phyloP scores from a whole-genome alignment of 768 basidiomycete genomes.

The Rhodotorula taiwanensis region DNA sequence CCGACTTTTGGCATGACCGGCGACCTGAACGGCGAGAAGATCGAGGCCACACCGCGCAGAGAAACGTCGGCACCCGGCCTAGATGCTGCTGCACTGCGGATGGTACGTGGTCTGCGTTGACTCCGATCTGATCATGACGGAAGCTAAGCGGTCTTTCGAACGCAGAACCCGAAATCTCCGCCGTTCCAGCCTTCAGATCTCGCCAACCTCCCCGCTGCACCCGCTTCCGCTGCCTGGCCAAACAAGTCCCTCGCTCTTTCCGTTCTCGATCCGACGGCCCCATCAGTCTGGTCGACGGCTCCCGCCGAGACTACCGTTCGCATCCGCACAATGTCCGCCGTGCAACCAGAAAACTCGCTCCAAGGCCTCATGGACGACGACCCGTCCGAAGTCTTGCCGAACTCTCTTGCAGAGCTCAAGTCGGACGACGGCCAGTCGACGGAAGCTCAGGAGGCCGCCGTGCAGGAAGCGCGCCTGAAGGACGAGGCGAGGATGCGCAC shows the following conservation, averaged over 20 bases:
- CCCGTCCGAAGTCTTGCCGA: conserved; percentile 62
- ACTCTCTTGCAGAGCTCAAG: conserved; percentile 75
- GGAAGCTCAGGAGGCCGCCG: conserved; percentile 11
- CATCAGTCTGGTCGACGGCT: conserved; percentile 32
- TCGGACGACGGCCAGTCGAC: conserved; percentile 64
- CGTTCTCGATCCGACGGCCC: conserved; percentile 28
- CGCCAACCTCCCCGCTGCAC: conserved; percentile 70
- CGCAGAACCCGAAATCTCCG: conserved; percentile 15
- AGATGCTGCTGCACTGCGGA: background rate
- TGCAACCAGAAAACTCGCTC: conserved; percentile 67
- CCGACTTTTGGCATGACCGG: conserved; percentile 50
- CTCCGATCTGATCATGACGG: no score
- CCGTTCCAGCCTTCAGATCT: conserved; percentile 65
- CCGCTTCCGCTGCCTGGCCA: conserved; percentile 50
- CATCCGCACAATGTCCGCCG: conserved; percentile 41
- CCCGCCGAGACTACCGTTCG: conserved; percentile 19
- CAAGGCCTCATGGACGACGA: conserved; percentile 65
- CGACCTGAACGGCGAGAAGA: conserved; percentile 54
- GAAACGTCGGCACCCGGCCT: conserved; percentile 24
- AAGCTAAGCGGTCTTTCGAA: background rate
- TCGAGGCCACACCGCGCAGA: conserved; percentile 29
- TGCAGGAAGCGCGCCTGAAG: background rate
- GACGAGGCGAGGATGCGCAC: conserved; percentile 34
- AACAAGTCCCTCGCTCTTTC: conserved; percentile 50
- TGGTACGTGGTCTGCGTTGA: background rate